Percentiles rank a stretch among this genome's conserved stretches.
Conservation (phyloP, 2,329 filamentous ascomycete species). For the Claviceps maximensis region DNA sequence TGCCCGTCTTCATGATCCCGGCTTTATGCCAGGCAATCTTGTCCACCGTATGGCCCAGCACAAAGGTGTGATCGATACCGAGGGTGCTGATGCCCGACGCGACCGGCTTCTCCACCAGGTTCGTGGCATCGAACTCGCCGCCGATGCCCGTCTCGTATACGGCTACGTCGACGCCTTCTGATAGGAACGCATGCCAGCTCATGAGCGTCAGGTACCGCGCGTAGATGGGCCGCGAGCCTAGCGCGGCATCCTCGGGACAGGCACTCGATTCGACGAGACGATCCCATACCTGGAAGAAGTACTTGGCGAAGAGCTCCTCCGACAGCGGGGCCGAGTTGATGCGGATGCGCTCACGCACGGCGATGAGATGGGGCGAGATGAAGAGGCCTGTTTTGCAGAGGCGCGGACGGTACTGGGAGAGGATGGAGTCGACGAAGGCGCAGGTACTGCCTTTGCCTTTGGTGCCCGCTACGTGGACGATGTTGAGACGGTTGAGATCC, state of each 20-base stretch:
- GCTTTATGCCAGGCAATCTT: conserved; percentile 65
- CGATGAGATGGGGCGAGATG: conserved; percentile 55
- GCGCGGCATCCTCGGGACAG: conserved; percentile 21
- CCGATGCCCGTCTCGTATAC: conserved; percentile 57
- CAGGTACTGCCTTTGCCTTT: conserved; percentile 67
- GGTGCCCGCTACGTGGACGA: conserved; percentile 61
- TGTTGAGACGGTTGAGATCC: conserved; percentile 47
- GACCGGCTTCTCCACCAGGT: conserved; percentile 44
- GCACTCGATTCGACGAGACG: conserved; percentile 27
- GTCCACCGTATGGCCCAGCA: conserved; percentile 48
- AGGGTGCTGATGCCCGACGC: conserved; percentile 51
- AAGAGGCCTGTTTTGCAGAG: conserved; percentile 46
- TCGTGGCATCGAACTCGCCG: conserved; percentile 56
- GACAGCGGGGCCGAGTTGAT: conserved; percentile 46
- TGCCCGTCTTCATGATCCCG: conserved; percentile 52
- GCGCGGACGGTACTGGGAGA: conserved; percentile 34
- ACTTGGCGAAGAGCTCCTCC: conserved; percentile 44
- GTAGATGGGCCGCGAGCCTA: conserved; percentile 38
- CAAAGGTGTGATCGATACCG: conserved; percentile 54
- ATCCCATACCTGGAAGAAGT: conserved; percentile 59
- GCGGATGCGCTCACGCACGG: conserved; percentile 54
- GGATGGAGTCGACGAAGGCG: conserved; percentile 51
- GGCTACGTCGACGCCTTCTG: conserved; percentile 47
- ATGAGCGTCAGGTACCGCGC: conserved; percentile 52
- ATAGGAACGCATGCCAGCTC: conserved; percentile 52